Percentiles rank a stretch among this genome's conserved stretches.
These are phyloP conservation scores for Suillus spraguei DNA, from an alignment of 768 basidiomycete genomes.

Conservation along the genomic window DNA sequence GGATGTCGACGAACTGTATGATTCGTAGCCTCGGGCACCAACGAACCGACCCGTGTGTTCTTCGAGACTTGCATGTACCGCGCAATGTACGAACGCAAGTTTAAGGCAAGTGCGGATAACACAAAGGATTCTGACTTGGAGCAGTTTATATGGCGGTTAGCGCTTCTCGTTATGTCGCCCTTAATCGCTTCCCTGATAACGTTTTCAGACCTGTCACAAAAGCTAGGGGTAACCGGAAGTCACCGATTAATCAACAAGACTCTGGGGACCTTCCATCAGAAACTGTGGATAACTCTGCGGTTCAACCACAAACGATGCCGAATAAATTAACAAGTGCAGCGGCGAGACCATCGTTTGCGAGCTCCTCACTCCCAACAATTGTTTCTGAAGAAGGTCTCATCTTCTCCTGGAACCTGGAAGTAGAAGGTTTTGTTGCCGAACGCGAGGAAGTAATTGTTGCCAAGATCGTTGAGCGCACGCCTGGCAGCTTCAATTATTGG, in stretches of 20 bases:
- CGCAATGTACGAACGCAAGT: slow-evolving; percentile 96
- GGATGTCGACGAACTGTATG: slow-evolving; percentile 91
- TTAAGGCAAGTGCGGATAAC: slow-evolving; percentile 69
- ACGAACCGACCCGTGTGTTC: slow-evolving; percentile 75
- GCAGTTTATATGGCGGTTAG: slow-evolving; percentile 83
- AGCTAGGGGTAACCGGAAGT: slow-evolving; percentile 24
- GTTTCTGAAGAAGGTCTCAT: slow-evolving; percentile 54
- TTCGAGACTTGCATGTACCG: slow-evolving; percentile 95
- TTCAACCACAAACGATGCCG: slow-evolving; percentile 16
- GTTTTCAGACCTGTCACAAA: slow-evolving; percentile 26
- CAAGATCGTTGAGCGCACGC: slow-evolving; percentile 50
- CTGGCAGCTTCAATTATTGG: slow-evolving; percentile 57
- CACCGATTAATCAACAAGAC: slow-evolving; percentile 12
- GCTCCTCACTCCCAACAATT: slow-evolving; percentile 27
- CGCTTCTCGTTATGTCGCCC: slow-evolving; percentile 19
- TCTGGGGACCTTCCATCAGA: slow-evolving; percentile 11
- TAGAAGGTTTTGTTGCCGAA: slow-evolving; percentile 45
- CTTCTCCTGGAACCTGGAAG: slow-evolving; percentile 60
- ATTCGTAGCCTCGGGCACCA: slow-evolving; percentile 81
- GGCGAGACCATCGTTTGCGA: slow-evolving; percentile 20
- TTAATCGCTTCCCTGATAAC: slow-evolving; percentile 1
- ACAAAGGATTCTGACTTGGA: slow-evolving; percentile 69
- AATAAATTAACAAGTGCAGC: slow-evolving; percentile 18
- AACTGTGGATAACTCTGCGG: slow-evolving; percentile 11
- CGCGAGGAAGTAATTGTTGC: slow-evolving; percentile 57